Conservation (phyloP, 768 basidiomycete species). For the Russula lepida region DNA sequence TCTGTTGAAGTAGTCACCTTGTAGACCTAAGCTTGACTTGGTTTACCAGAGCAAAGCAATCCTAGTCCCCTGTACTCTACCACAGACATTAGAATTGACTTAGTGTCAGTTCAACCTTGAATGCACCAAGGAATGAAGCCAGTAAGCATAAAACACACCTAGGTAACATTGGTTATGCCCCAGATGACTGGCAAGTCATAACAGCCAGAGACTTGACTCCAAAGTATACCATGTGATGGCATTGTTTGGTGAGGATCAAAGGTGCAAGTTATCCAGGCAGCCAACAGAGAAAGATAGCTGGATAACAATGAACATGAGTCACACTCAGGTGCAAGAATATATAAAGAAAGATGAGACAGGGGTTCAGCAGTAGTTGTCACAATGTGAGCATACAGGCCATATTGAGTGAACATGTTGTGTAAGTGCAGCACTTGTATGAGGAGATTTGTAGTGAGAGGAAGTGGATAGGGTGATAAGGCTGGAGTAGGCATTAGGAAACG, state of each 20-base stretch:
- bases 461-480: constrained; percentile 32
- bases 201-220: constrained; percentile 81
- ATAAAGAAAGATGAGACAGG: constrained; percentile 43
- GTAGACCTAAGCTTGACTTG: no score
- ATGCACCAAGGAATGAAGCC: no score
- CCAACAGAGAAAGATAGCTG: constrained; percentile 53
- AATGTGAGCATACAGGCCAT: constrained; percentile 68
- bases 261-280: constrained; percentile 73
- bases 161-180: no score
- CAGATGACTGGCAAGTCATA: no score
- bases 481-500: constrained; percentile 62
- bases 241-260: constrained; percentile 86
- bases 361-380: constrained; percentile 53
- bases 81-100: no score
- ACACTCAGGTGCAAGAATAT: constrained; percentile 35
- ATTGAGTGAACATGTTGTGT: constrained; percentile 58
- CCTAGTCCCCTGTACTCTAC: no score
- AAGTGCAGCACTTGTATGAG: constrained; percentile 50
- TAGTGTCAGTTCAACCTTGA: no score
- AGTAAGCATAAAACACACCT: no score
- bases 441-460: constrained; percentile 35
- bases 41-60: no score
- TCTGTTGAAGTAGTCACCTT: no score
- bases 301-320: constrained; percentile 31
- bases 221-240: constrained; percentile 78